Evolutionary conservation across 352 stramenopile genomes (phyloP).

Genomic region (Globisporangium irregulare): DNA sequence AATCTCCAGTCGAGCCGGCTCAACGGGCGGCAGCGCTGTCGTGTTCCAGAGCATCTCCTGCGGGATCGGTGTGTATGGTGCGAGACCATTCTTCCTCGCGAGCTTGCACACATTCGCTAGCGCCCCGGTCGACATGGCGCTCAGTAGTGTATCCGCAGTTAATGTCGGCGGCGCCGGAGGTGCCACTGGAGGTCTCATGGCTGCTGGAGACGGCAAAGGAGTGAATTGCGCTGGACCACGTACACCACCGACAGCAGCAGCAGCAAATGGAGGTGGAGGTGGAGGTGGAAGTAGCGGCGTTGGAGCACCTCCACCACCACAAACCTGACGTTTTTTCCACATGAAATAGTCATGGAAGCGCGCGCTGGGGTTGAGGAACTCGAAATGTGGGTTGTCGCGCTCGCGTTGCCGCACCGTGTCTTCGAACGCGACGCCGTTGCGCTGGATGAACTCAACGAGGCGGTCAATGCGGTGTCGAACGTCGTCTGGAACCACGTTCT

Average conservation of each 20-base stretch:
- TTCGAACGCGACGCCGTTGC: conserved; percentile 59
- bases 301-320: background rate
- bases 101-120: conserved; percentile 57
- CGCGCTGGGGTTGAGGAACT: conserved; percentile 38
- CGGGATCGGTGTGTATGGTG: conserved; percentile 40
- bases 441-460: conserved; percentile 55
- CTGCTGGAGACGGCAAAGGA: background rate
- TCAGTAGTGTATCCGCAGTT: conserved; percentile 16
- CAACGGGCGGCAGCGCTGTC: conserved; percentile 29
- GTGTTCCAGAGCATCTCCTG: conserved; percentile 33
- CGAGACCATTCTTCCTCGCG: conserved; percentile 29
- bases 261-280: background rate
- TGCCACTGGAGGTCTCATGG: background rate
- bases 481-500: conserved; percentile 26
- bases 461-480: conserved; percentile 51
- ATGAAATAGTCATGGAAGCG: conserved; percentile 53
- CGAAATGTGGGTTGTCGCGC: conserved; percentile 52
- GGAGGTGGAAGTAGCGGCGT: background rate
- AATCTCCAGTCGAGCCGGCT: conserved; percentile 51
- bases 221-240: conserved; percentile 6
- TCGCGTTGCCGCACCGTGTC: conserved; percentile 40
- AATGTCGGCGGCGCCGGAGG: background rate
- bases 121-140: conserved; percentile 34
- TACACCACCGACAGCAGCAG: background rate
- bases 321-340: conserved; percentile 43